Evolutionary conservation across 75 land plant genomes (phyloP), one percentile per base, ranked within the genome.

Genomic region (Sequoia sempervirens): DNA sequence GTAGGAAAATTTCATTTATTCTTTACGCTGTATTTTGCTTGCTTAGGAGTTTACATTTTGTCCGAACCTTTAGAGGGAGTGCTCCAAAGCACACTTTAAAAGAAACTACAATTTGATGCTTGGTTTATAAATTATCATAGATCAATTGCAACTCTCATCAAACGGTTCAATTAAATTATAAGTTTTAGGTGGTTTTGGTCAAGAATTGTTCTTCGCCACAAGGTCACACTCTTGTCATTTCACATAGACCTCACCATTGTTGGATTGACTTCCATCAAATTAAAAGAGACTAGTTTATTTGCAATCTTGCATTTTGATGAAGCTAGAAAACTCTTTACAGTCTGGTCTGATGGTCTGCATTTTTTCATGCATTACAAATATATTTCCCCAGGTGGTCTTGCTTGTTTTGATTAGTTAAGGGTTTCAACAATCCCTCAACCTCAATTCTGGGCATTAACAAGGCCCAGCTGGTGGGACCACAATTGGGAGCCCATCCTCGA

Each of bases 1-100:
- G 99, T 95, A 93, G 28, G 30, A 10, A 45, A 78, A n/a, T 45
- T 45, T 78, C 5, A 26, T 78, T 12, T 23, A 78, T 45, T 45
- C 30, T n/a, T 43, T 45, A n/a, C 26, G 45, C 28, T 45, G 13
- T 52, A 56, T 74, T 32, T 69, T 52, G 5, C 82, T 68, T 13
- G 45, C 34, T 6, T 54, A 26, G 36, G 23, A 82, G 30, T 37
- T 69, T 80, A 83, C 84, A 64, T 72, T 38, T 73, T 83, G 2
- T 7, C 32, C 47, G 43, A 26, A 56, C 37, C 66, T 40, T 81
- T 58, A 5, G 46, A 47, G 46, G 43, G 73, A 68, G 7, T n/a
- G 28, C 74, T 83, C 18, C n/a, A 23, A 72, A 78, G 80, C 45
- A 43, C 23, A 78, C 5, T 12, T 45, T 1, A 23, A 78, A 70